Percentiles rank a stretch among this genome's conserved stretches.
These are phyloP conservation scores for Sporothrix humicola DNA, from an alignment of 2,329 filamentous ascomycete species.

Conservation along the genomic window DNA sequence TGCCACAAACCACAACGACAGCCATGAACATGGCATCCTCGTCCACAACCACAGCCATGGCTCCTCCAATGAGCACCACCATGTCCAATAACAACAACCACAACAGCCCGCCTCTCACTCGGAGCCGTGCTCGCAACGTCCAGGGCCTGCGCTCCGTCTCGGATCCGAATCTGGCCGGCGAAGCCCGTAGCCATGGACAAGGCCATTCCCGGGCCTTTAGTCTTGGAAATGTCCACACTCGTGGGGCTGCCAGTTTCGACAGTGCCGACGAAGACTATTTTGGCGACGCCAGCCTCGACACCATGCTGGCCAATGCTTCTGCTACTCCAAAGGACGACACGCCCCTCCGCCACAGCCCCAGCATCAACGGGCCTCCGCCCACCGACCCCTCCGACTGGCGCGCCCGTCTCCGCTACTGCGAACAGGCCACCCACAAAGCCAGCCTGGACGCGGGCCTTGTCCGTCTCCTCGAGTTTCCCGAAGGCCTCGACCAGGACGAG, in stretches of 20 bases:
- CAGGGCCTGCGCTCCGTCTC: not conserved
- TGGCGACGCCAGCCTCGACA: not conserved
- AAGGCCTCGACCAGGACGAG: constrained; percentile 32
- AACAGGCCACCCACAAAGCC: constrained; percentile 34
- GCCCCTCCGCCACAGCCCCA: not conserved
- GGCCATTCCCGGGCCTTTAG: no score
- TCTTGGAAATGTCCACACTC: not conserved
- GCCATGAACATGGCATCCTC: not conserved
- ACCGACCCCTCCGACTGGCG: constrained; percentile 36
- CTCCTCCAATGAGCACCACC: not conserved
- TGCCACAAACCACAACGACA: not conserved
- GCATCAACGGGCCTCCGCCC: constrained; percentile 30
- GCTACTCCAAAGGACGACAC: not conserved
- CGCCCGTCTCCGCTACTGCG: constrained; percentile 38
- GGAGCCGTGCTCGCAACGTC: constrained; percentile 12
- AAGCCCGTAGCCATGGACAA: not conserved
- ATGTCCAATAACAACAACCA: not conserved
- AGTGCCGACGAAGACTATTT: not conserved
- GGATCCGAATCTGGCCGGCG: not conserved
- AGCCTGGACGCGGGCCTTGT: constrained; percentile 36
- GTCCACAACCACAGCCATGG: not conserved
- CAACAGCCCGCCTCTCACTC: constrained; percentile 9
- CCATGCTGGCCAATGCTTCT: not conserved
- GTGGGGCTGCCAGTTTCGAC: not conserved
- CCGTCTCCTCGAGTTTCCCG: constrained; percentile 37